Conservation (phyloP, 495 filamentous ascomycete species). For the Aspergillus coremiiformis region DNA sequence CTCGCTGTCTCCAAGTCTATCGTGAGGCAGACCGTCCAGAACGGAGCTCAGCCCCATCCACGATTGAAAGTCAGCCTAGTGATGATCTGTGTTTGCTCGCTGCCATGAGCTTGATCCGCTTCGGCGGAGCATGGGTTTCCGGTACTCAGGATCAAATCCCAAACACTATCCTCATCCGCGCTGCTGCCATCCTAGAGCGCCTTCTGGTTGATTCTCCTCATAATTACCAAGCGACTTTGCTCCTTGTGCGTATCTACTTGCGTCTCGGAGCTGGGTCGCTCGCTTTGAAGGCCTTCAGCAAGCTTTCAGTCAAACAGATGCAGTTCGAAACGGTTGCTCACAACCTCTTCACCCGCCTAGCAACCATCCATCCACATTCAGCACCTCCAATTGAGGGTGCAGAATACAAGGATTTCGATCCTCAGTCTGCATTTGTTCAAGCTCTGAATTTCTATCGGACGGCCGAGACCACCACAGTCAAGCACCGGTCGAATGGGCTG, state of each 20-base stretch:
- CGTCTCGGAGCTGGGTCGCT: slow-evolving; percentile 47
- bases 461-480: slow-evolving; percentile 28
- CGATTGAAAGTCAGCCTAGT: slow-evolving; percentile 49
- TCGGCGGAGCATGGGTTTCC: slow-evolving; percentile 21
- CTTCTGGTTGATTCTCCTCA: slow-evolving; percentile 45
- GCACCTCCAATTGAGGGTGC: slow-evolving; percentile 34
- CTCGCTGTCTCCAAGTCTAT: slow-evolving; percentile 43
- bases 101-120: slow-evolving; percentile 46
- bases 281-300: slow-evolving; percentile 46
- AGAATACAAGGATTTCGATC: slow-evolving; percentile 39
- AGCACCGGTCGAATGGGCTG: slow-evolving; percentile 28
- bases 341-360: slow-evolving; percentile 49
- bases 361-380: slow-evolving; percentile 47
- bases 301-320: slow-evolving; percentile 53
- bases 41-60: slow-evolving; percentile 16
- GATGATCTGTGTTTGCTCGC: slow-evolving; percentile 52
- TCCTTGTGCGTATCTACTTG: slow-evolving; percentile 48
- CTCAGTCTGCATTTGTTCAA: slow-evolving; percentile 34
- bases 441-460: slow-evolving; percentile 36
- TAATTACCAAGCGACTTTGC: slow-evolving; percentile 51
- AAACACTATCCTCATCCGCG: slow-evolving; percentile 42
- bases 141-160: slow-evolving; percentile 15
- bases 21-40: slow-evolving; percentile 15
- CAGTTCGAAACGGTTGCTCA: slow-evolving; percentile 54
- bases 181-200: slow-evolving; percentile 43